Conservation (phyloP, 306 rosid species). For the Lathyrus sativus region DNA sequence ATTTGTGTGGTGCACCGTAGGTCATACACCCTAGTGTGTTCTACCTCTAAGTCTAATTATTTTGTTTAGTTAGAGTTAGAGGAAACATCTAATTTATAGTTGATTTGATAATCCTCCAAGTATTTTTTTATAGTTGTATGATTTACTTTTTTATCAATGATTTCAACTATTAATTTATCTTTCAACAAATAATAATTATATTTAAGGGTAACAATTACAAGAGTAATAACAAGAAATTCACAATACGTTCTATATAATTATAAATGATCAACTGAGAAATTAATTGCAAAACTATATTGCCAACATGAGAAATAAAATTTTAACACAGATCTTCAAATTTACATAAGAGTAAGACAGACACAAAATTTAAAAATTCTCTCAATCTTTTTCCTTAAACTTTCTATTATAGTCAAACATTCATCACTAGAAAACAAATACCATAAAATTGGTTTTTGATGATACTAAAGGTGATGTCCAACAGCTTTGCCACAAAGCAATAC, state of each 20-base stretch:
- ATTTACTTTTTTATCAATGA: no score
- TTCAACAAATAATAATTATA: no score
- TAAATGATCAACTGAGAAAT: neutral
- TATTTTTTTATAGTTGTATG: no score
- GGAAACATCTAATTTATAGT: no score
- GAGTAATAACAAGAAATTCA: no score
- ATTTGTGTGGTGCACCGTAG: no score
- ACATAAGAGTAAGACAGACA: conserved; percentile 14
- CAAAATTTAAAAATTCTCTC: conserved; percentile 24
- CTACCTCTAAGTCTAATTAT: no score
- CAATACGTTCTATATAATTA: neutral
- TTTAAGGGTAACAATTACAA: no score
- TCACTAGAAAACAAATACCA: conserved; percentile 43
- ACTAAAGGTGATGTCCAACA: conserved; percentile 50
- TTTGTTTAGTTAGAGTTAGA: no score
- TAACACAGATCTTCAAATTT: conserved; percentile 25
- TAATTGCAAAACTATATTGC: neutral
- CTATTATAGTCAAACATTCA: conserved; percentile 54
- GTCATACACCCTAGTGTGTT: no score
- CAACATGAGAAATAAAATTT: conserved; percentile 16
- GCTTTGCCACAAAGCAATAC: conserved; percentile 90
- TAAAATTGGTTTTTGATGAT: neutral
- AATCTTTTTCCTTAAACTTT: conserved; percentile 8
- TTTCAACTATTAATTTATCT: no score
- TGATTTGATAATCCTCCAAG: no score